Base-by-base conservation (phyloP, 495 filamentous ascomycete species). In the Articulospora tetracladia region DNA sequence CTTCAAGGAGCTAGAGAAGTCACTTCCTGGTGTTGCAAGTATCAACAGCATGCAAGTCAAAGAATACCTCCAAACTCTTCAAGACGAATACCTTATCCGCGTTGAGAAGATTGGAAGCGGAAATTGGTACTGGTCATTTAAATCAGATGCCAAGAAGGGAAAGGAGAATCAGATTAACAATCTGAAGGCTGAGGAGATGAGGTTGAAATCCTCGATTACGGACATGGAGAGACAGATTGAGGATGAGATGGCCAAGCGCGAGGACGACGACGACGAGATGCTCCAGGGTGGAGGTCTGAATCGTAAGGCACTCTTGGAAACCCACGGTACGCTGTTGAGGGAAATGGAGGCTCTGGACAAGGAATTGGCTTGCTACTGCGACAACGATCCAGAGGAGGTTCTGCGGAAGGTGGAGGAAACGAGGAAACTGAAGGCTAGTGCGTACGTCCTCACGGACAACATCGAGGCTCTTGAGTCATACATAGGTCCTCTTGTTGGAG, bases 91-190 rank as follows among this genome's bases (percentile, higher is more conserved):
- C 58, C 80, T 81, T 59, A 79, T 92, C 57, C 82, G 78, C 12
- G 84, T 90, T 17, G 89, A 92, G 75, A 91, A 91, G 74, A 91
- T 92, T 66, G 89, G 89, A 57, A 87, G 79, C 57, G 87, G 85
- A 17, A 91, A 92, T 68, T 92, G 89, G 89, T 92, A 90, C 74
- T 92, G 89, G 89, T 79, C 77, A 60, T 92, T 92, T 68, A 70
- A 71, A 28, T 82, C 77, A 53, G 88, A 90, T 36, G 85, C 83
- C 60, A 84, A 80, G 69, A 79, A 79, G 41, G 25, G 26, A 7
- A 64, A 65, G 49, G 67, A 69, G 48, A 63, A 60, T 13, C 67
- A 74, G 46, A 65, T 87, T 53, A 74, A 70, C 44, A 74, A 75
- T 53, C 70, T 85, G 44, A 75, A 73, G 41, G 72, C 74, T 53